A percentile compares a stretch with the other conserved stretches of the same genome.
These are phyloP conservation scores for Turnera subulata DNA, from an alignment of 345 rosid genomes.

Conservation along the genomic window DNA sequence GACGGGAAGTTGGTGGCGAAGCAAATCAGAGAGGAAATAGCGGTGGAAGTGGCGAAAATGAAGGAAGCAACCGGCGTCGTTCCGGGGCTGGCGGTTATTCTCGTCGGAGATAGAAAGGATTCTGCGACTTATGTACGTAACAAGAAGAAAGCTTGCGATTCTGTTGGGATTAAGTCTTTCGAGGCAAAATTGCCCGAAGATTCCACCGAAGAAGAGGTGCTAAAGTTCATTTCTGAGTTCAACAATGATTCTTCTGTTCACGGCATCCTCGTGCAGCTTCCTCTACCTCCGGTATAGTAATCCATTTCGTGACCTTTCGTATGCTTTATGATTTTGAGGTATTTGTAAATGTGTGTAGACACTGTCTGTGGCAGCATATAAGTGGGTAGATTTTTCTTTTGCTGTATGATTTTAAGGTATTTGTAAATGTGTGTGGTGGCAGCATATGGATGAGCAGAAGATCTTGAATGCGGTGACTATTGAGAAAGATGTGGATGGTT, in stretches of 20 bases:
- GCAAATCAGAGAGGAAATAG: conserved; percentile 64
- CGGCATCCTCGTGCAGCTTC: conserved; percentile 90
- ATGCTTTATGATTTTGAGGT: neutral
- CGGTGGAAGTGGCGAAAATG: conserved; percentile 62
- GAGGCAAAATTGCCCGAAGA: conserved; percentile 59
- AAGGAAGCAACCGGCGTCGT: conserved; percentile 63
- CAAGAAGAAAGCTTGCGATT: conserved; percentile 84
- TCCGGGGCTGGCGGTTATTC: conserved; percentile 82
- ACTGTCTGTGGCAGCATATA: too few relatives aligned
- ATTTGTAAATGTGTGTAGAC: neutral
- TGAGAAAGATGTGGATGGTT: conserved; percentile 90
- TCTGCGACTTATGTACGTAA: conserved; percentile 80
- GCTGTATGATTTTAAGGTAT: neutral
- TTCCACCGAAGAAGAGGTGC: conserved; percentile 60
- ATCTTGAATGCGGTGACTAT: conserved; percentile 67
- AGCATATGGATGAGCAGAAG: conserved; percentile 81
- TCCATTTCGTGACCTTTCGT: neutral
- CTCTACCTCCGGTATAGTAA: conserved; percentile 65
- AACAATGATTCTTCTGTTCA: conserved; percentile 71
- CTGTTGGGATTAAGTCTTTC: conserved; percentile 70
- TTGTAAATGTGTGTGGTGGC: conserved; percentile 15
- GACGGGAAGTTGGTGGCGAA: conserved; percentile 76
- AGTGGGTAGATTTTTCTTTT: too few relatives aligned
- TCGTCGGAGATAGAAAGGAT: conserved; percentile 78
- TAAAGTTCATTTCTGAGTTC: conserved; percentile 49